phyloP scores from a whole-genome alignment of 2,329 filamentous ascomycete genomes.

The Rachicladosporium sp. region DNA sequence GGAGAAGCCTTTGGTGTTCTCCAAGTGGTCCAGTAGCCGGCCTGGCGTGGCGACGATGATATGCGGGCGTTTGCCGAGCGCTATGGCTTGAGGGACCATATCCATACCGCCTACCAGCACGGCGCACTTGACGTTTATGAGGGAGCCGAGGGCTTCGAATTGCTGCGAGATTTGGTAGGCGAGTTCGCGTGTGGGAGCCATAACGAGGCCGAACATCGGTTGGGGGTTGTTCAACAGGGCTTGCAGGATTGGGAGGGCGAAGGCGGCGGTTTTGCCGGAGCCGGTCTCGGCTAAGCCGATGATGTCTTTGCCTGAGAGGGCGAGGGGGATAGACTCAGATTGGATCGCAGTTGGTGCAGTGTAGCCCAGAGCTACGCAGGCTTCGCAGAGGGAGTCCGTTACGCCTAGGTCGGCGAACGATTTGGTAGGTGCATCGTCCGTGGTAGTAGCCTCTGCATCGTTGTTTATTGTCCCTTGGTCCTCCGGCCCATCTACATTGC shows the following conservation, averaged over 20 bases:
- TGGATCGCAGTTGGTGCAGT: constrained; percentile 84
- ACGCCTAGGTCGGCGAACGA: constrained; percentile 65
- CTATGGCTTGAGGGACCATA: constrained; percentile 84
- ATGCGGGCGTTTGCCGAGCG: constrained; percentile 90
- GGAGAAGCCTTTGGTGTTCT: constrained; percentile 94
- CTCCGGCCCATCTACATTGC: constrained; percentile 13
- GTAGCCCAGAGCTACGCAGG: constrained; percentile 71
- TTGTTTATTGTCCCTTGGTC: constrained; percentile 3
- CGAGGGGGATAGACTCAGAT: constrained; percentile 67
- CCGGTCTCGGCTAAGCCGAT: constrained; percentile 94
- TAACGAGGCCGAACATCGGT: constrained; percentile 72
- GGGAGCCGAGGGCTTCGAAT: constrained; percentile 74
- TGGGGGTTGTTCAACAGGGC: constrained; percentile 79
- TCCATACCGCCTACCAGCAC: constrained; percentile 82
- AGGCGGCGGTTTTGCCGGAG: constrained; percentile 90
- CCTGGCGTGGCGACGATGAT: constrained; percentile 88
- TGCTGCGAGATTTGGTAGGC: constrained; percentile 82
- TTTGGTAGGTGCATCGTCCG: constrained; percentile 28
- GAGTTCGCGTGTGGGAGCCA: constrained; percentile 87
- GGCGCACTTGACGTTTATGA: constrained; percentile 77
- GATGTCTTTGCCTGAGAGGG: constrained; percentile 69
- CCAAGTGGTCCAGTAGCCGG: constrained; percentile 77
- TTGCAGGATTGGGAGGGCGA: constrained; percentile 85
- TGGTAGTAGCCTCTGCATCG: constrained; percentile 10
- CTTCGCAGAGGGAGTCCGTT: constrained; percentile 77